Conservation (phyloP, 768 basidiomycete genomes). For the Leccinum imitatum region DNA sequence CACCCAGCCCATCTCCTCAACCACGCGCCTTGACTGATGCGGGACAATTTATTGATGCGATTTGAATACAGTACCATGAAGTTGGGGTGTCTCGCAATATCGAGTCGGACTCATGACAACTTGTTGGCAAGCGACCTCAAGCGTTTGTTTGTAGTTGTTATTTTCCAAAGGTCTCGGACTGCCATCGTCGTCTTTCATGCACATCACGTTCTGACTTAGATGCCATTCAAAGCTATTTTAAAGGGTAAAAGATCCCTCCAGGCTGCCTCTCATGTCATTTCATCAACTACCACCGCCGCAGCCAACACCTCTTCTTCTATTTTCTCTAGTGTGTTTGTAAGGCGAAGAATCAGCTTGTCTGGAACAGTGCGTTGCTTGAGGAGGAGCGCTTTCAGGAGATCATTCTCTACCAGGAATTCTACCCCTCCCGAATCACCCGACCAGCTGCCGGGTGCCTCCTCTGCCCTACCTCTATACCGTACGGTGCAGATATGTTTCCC, state of each 20-base stretch:
- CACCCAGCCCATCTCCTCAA: too few relatives aligned
- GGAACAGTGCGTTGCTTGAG: conserved; percentile 32
- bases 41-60: too few relatives aligned
- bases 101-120: too few relatives aligned
- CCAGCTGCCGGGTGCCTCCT: conserved; percentile 38
- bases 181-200: conserved; percentile 19
- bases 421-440: conserved; percentile 42
- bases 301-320: conserved; percentile 34
- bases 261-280: conserved; percentile 45
- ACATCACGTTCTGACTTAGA: conserved; percentile 9
- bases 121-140: too few relatives aligned
- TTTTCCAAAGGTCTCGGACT: conserved; percentile 18
- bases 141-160: conserved; percentile 27
- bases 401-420: conserved; percentile 27
- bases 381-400: conserved; percentile 23
- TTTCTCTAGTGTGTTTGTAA: conserved; percentile 33
- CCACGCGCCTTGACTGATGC: too few relatives aligned
- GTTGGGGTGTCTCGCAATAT: too few relatives aligned
- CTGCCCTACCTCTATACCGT: conserved; percentile 52
- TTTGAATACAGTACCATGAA: too few relatives aligned
- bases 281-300: conserved; percentile 28
- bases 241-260: conserved; percentile 56
- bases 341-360: conserved; percentile 32
- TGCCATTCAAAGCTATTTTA: conserved; percentile 31
- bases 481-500: neutral